These are phyloP conservation scores for Polygonum maritimum DNA, from an alignment of 148 eudicot species.

Conservation along the genomic window DNA sequence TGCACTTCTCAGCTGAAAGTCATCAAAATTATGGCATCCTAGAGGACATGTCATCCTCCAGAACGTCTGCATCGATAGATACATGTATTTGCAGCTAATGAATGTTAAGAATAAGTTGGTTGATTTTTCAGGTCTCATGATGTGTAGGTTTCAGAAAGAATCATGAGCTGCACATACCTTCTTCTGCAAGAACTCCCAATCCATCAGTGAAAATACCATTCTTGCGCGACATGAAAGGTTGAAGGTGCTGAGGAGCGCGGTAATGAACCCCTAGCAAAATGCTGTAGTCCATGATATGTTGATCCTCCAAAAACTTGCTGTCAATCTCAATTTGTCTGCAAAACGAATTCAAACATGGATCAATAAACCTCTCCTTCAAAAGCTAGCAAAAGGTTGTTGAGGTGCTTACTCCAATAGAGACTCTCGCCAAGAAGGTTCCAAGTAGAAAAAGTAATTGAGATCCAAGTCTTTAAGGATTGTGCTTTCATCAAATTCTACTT, in stretches of 20 bases:
- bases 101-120: neutral
- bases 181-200: conserved; percentile 80
- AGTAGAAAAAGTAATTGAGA: conserved; percentile 73
- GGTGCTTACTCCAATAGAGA: too few species aligned
- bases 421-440: conserved; percentile 92
- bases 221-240: conserved; percentile 32
- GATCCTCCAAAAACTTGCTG: too few species aligned
- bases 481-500: conserved; percentile 90
- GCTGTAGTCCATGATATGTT: too few species aligned
- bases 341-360: too few species aligned
- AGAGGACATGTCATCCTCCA: conserved; percentile 69
- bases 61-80: conserved; percentile 34
- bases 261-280: too few species aligned
- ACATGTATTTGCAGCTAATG: neutral
- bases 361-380: too few species aligned
- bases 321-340: too few species aligned
- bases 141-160: neutral
- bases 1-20: too few species aligned
- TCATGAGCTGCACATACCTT: conserved; percentile 27
- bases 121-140: neutral
- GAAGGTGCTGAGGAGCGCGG: conserved; percentile 71
- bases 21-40: too few species aligned
- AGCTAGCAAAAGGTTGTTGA: too few species aligned
- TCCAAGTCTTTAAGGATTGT: conserved; percentile 96
- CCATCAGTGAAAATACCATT: conserved; percentile 41